These are phyloP conservation scores for Kandelia obovata DNA, from an alignment of 345 rosid species.

Conservation along the genomic window DNA sequence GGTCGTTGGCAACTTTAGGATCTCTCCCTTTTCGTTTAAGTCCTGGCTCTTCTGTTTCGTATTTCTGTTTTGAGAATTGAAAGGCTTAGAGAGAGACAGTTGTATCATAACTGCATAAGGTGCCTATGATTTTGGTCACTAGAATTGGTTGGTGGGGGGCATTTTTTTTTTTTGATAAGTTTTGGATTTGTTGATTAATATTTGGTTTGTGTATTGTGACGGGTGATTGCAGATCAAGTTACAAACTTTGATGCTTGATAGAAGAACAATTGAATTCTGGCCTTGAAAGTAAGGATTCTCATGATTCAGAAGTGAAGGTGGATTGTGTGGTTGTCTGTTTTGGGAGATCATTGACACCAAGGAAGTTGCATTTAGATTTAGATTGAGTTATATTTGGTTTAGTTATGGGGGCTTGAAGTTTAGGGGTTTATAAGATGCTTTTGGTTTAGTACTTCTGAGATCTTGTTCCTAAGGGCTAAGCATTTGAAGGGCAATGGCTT, in stretches of 20 bases:
- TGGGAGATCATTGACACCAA: slow-evolving; percentile 10
- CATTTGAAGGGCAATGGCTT: slow-evolving; percentile 44
- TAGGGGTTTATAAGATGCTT: slow-evolving; percentile 14
- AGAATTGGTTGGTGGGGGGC: too few species aligned
- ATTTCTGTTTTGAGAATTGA: too few species aligned
- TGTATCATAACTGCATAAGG: too few species aligned
- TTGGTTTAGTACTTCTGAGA: slow-evolving; percentile 25
- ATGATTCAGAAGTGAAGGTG: slow-evolving; percentile 11
- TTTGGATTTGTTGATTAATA: too few species aligned
- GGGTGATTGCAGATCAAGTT: slow-evolving; percentile 38
- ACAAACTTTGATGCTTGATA: slow-evolving; percentile 15
- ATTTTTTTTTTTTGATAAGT: too few species aligned
- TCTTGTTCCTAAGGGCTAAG: slow-evolving; percentile 13
- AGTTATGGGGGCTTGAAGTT: neutral
- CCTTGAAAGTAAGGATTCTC: slow-evolving; percentile 9
- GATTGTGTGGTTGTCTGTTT: slow-evolving; percentile 2
- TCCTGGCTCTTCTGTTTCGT: too few species aligned
- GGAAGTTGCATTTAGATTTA: slow-evolving; percentile 1
- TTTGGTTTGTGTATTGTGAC: neutral
- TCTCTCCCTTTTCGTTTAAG: too few species aligned
- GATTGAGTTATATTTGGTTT: slow-evolving; percentile 4
- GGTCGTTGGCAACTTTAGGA: too few species aligned
- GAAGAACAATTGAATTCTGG: slow-evolving; percentile 1
- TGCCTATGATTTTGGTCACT: too few species aligned
- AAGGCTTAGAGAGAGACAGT: too few species aligned